These are phyloP conservation scores for Nicotiana tomentosiformis DNA, from an alignment of 257 asterid genomes.

Conservation along the genomic window DNA sequence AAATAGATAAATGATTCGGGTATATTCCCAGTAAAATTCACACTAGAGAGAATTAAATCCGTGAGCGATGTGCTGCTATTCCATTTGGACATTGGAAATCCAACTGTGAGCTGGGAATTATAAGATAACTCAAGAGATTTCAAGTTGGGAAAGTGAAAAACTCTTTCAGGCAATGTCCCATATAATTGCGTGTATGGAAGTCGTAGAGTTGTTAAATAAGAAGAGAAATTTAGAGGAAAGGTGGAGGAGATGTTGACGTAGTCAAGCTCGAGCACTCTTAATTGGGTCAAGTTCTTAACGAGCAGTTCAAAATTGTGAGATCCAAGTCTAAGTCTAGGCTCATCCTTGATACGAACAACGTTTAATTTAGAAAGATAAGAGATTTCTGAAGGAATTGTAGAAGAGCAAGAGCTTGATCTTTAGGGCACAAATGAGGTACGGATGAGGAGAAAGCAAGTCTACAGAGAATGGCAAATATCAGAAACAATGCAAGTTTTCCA, in stretches of 20 bases:
- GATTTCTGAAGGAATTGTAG: conserved; percentile 10
- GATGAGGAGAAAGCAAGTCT: neutral
- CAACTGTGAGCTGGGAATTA: conserved; percentile 7
- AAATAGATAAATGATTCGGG: conserved; percentile 12
- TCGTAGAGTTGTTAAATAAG: neutral
- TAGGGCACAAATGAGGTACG: neutral
- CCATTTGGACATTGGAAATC: conserved; percentile 9
- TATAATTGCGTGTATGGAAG: neutral
- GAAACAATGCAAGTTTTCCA: neutral
- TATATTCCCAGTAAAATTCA: conserved; percentile 4
- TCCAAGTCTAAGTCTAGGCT: neutral
- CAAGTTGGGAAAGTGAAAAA: conserved; percentile 17
- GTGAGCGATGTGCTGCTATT: conserved; percentile 1
- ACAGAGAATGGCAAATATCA: neutral
- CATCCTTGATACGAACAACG: neutral
- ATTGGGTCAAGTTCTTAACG: conserved; percentile 14
- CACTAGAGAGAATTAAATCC: neutral
- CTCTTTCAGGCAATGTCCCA: conserved; percentile 11
- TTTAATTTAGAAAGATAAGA: conserved; percentile 3
- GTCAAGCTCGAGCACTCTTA: neutral
- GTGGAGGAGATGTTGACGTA: conserved; percentile 1
- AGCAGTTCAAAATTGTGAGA: conserved; percentile 6
- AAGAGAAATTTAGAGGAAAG: conserved; percentile 18
- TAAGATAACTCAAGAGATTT: neutral
- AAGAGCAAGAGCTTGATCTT: neutral